These are phyloP conservation scores for Fusarium fujikuroi DNA, from an alignment of 2,329 filamentous ascomycete species.

Conservation along the genomic window DNA sequence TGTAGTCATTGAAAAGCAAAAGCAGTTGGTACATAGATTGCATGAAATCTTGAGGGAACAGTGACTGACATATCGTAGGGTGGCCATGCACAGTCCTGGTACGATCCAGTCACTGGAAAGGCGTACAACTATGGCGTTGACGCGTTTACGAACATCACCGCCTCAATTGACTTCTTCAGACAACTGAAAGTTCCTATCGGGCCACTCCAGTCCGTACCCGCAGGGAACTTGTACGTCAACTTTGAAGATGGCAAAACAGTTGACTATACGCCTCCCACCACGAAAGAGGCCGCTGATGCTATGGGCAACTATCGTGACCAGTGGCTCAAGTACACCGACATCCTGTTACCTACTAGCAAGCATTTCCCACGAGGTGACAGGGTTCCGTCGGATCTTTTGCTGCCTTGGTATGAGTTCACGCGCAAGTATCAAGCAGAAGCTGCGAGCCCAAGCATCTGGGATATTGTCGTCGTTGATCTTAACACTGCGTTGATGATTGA, in stretches of 20 bases:
- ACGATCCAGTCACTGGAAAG: background rate
- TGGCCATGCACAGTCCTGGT: background rate
- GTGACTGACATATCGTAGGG: background rate
- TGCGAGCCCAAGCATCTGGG: background rate
- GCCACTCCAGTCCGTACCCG: background rate
- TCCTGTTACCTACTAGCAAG: background rate
- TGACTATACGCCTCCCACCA: background rate
- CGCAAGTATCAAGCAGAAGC: background rate
- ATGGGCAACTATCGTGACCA: background rate
- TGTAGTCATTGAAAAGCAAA: background rate
- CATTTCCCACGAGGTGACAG: background rate
- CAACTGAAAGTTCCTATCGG: background rate
- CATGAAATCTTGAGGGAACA: accelerated
- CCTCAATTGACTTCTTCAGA: background rate
- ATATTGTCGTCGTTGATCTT: background rate
- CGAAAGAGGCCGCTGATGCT: background rate
- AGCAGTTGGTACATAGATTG: background rate
- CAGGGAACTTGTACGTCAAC: background rate
- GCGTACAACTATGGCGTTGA: background rate
- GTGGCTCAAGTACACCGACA: background rate
- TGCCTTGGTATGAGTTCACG: background rate
- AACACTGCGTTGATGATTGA: background rate
- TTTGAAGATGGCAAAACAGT: background rate
- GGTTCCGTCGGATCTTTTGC: background rate
- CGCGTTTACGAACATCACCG: background rate